Percentiles rank a stretch among this genome's conserved stretches.
Conservation (phyloP, 169 alveolate species). For the Toxoplasma gondii region DNA sequence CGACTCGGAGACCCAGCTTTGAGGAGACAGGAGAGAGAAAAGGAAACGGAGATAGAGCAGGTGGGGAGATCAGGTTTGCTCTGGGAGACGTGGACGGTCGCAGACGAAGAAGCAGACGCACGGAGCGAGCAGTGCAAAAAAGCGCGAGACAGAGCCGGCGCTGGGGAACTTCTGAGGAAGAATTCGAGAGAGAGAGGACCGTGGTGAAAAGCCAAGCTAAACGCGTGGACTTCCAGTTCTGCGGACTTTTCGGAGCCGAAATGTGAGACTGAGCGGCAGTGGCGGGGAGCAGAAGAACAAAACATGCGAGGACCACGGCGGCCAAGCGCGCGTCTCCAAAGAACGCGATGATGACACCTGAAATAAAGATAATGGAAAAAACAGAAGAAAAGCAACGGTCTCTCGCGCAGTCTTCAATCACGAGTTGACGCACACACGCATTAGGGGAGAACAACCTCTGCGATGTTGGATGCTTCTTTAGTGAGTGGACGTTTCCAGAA, state of each 20-base stretch:
- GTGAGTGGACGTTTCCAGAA: neutral
- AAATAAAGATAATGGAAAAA: neutral
- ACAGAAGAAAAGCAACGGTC: neutral
- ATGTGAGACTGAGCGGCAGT: slow-evolving; percentile 1
- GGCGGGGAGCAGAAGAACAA: slow-evolving; percentile 44
- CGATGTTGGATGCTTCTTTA: too few relatives aligned
- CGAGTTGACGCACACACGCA: neutral
- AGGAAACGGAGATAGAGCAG: neutral
- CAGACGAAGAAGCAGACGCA: too few relatives aligned
- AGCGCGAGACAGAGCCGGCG: too few relatives aligned
- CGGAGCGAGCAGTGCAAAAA: too few relatives aligned
- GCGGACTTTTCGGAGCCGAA: neutral
- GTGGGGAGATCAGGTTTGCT: too few relatives aligned
- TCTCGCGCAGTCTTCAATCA: neutral
- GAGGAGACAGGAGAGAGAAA: too few relatives aligned
- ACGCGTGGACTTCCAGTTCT: too few relatives aligned
- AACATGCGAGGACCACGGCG: slow-evolving; percentile 47
- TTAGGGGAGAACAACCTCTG: neutral
- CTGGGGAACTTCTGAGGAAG: too few relatives aligned
- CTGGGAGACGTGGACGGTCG: too few relatives aligned
- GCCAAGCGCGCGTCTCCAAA: slow-evolving; percentile 57
- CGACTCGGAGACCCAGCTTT: too few relatives aligned
- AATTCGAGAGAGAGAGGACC: too few relatives aligned
- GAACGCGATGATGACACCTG: slow-evolving; percentile 57
- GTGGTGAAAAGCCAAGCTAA: too few relatives aligned